Percentiles rank a stretch among this genome's conserved stretches.
These are phyloP conservation scores for Penicillium vulpinum DNA, from an alignment of 2,329 filamentous ascomycete genomes.

Conservation along the genomic window DNA sequence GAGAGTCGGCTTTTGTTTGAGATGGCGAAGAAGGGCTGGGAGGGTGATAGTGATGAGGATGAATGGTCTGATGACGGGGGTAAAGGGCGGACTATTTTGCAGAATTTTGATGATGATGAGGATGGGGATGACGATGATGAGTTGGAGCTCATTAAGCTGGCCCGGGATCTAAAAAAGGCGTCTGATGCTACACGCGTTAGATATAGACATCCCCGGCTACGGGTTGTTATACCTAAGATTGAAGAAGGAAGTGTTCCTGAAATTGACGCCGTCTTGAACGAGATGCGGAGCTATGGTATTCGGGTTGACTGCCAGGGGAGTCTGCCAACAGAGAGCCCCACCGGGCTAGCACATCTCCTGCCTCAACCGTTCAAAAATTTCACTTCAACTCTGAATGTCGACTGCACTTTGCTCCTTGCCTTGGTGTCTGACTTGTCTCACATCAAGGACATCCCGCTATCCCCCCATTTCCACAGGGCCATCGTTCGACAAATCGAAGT, in stretches of 20 bases:
- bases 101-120: constrained; percentile 30
- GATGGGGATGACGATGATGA: constrained; percentile 52
- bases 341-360: constrained; percentile 37
- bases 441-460: constrained; percentile 42
- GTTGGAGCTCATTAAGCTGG: constrained; percentile 61
- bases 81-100: constrained; percentile 27
- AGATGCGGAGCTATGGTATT: constrained; percentile 55
- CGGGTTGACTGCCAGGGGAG: constrained; percentile 39
- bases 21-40: constrained; percentile 68
- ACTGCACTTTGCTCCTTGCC: constrained; percentile 68
- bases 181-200: constrained; percentile 57
- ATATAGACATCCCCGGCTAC: constrained; percentile 60
- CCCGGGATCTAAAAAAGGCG: constrained; percentile 59
- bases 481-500: constrained; percentile 65
- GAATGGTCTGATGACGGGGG: constrained; percentile 39
- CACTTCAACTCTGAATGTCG: constrained; percentile 49
- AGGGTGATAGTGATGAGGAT: constrained; percentile 49
- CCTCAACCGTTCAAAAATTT: constrained; percentile 44
- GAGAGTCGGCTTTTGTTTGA: constrained; percentile 66
- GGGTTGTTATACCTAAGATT: constrained; percentile 63
- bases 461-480: constrained; percentile 58
- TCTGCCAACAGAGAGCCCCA: constrained; percentile 14
- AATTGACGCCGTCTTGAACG: constrained; percentile 57
- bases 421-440: constrained; percentile 74
- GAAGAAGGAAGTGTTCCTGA: constrained; percentile 51